Base-by-base conservation (phyloP, 169 alveolate species). In the Ichthyophthirius multifiliis region DNA sequence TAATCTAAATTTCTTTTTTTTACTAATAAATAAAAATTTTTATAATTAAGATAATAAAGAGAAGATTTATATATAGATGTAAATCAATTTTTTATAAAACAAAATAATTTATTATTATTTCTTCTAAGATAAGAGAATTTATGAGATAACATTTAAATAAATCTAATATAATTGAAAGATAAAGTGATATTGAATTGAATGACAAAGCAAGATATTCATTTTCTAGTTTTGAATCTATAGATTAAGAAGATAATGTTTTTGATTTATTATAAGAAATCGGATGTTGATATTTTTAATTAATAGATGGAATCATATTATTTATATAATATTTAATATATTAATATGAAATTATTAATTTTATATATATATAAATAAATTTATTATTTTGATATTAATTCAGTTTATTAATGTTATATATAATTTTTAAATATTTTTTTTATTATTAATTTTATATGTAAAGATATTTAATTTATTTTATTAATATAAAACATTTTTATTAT, bases 221-320 rank as follows among this genome's bases (percentile, higher is more conserved):
- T 15, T 27, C 31, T 3, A 55, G 31, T 27, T 5, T 39, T 9
- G 31, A 27, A 15, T 55, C 1, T 7, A 0, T 55, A 13, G 71
- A 55, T 7, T 23, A 16, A 18, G 43, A 27, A 20, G 71, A 55
- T 55, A 43, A 34, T 27, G 82, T 84, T 23, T 84, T 84, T 43
- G 81, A 77, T 31, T 16, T 34, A 5, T 48, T 84, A 13, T 46
- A 76, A 45, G 89, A 84, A 32, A 47, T 84, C 16, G 85, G 85
- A 30, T n/a, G 76, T 18, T 83, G 82, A 83, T n/a, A n/a, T n/a
- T n/a, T n/a, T n/a, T n/a, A n/a, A n/a, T n/a, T n/a, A n/a, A n/a
- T n/a, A n/a, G n/a, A n/a, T n/a, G n/a, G n/a, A n/a, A n/a, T n/a
- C n/a, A n/a, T n/a, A n/a, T n/a, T n/a, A n/a, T n/a, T n/a, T n/a